phyloP scores from a whole-genome alignment of 2,329 filamentous ascomycete species.

The Rutstroemia sydowiana region DNA sequence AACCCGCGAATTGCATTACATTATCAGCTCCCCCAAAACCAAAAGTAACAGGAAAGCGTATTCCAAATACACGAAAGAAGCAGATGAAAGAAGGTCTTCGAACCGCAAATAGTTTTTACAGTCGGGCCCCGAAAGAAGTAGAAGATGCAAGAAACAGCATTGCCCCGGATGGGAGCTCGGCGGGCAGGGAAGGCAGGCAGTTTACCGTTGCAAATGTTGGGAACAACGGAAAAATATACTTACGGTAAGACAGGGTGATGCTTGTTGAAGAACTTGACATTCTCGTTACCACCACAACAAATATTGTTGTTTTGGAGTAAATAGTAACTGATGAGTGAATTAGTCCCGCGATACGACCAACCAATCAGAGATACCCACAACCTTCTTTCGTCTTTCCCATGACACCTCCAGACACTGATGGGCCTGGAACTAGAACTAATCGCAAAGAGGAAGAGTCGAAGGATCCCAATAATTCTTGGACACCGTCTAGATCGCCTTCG shows the following conservation, averaged over 20 bases:
- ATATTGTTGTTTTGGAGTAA: conserved; percentile 6
- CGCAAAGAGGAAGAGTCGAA: conserved; percentile 22
- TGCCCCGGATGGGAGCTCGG: conserved; percentile 52
- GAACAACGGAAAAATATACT: conserved; percentile 74
- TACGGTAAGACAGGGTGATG: conserved; percentile 52
- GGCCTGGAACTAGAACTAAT: conserved; percentile 40
- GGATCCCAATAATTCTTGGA: conserved; percentile 27
- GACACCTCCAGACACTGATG: conserved; percentile 52
- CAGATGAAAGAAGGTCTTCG: conserved; percentile 24
- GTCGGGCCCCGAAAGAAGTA: conserved; percentile 20
- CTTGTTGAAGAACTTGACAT: conserved; percentile 11
- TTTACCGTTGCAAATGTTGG: conserved; percentile 78
- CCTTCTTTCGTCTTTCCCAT: conserved; percentile 53
- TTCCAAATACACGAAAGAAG: conserved; percentile 20
- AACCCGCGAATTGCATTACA: conserved; percentile 16
- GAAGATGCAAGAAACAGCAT: conserved; percentile 50
- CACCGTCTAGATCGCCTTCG: conserved; percentile 25
- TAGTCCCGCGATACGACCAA: conserved; percentile 55
- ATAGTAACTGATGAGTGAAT: conserved; percentile 17
- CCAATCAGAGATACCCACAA: conserved; percentile 53
- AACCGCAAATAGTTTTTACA: conserved; percentile 24
- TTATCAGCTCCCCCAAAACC: conserved; percentile 22
- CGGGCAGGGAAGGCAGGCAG: conserved; percentile 35
- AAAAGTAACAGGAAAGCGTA: conserved; percentile 17
- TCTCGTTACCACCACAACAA: conserved; percentile 8